Percentiles rank a stretch among this genome's conserved stretches.
Conservation (phyloP, 2,329 filamentous ascomycete species). For the Rachicladosporium sp. region DNA sequence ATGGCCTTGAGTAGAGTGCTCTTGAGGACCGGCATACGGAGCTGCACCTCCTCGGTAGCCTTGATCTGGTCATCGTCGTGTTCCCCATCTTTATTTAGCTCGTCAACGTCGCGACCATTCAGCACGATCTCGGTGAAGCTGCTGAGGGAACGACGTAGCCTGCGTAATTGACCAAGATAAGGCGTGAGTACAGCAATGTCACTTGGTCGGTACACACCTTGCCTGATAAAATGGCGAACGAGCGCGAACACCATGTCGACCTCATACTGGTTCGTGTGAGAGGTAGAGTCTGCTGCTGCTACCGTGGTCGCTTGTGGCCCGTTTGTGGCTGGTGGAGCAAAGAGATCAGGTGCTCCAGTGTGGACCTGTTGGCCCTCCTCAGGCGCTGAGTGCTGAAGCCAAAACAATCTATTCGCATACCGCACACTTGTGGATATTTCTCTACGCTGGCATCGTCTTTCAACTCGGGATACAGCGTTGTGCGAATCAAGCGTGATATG, state of each 20-base stretch:
- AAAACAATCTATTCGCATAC: constrained; percentile 45
- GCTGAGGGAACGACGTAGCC: constrained; percentile 36
- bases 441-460: constrained; percentile 34
- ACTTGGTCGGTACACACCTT: constrained; percentile 45
- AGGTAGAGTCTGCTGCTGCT: constrained; percentile 23
- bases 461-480: constrained; percentile 45
- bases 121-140: constrained; percentile 47
- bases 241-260: constrained; percentile 50
- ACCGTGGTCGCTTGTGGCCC: too few relatives aligned
- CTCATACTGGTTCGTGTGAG: constrained; percentile 47
- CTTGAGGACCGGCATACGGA: not conserved
- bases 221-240: constrained; percentile 52
- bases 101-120: constrained; percentile 49
- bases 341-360: too few relatives aligned
- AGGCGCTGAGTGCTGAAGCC: constrained; percentile 45
- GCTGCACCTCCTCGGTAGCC: not conserved
- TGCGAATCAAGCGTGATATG: constrained; percentile 46
- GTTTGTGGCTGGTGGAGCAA: too few relatives aligned
- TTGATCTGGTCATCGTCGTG: constrained; percentile 11
- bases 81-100: constrained; percentile 25
- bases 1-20: constrained; percentile 36
- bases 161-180: constrained; percentile 46
- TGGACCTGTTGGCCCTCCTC: constrained; percentile 29
- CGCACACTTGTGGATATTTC: constrained; percentile 37
- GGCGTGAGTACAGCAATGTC: constrained; percentile 63